Conservation (phyloP, 2,329 filamentous ascomycete genomes). For the Pochonia chlamydosporia region DNA sequence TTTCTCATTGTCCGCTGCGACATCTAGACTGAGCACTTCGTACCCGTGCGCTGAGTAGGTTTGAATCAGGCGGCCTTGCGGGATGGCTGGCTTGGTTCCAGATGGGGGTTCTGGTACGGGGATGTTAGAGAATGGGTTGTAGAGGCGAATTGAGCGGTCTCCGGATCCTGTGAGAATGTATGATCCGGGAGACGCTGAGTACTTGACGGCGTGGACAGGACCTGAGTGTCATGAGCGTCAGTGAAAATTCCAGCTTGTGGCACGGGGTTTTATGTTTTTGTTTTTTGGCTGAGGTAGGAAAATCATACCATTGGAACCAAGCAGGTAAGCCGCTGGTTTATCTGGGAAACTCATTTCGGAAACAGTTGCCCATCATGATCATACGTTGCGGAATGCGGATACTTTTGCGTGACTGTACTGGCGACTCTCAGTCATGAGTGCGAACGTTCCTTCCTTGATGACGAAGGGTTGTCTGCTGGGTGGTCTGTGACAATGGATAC, state of each 20-base stretch:
- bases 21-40: slow-evolving; percentile 75
- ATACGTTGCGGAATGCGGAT: too few relatives aligned
- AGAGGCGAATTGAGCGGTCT: slow-evolving; percentile 80
- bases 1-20: slow-evolving; percentile 70
- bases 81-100: slow-evolving; percentile 24
- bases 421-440: too few relatives aligned
- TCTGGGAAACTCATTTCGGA: slow-evolving; percentile 39
- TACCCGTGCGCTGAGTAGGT: slow-evolving; percentile 88
- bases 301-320: slow-evolving; percentile 51
- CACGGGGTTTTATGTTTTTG: background rate
- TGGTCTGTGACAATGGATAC: background rate
- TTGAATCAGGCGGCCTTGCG: slow-evolving; percentile 66
- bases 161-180: slow-evolving; percentile 82
- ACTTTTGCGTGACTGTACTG: too few relatives aligned
- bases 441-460: background rate
- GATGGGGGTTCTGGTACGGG: slow-evolving; percentile 23
- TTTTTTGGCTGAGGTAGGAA: background rate
- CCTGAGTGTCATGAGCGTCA: slow-evolving; percentile 35
- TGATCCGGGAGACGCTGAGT: slow-evolving; percentile 66
- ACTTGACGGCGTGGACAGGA: slow-evolving; percentile 65
- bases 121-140: slow-evolving; percentile 62
- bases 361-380: slow-evolving; percentile 9
- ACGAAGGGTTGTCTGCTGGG: background rate
- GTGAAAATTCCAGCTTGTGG: too few relatives aligned
- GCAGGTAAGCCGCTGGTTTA: slow-evolving; percentile 47